Evolutionary conservation across 441 rosid genomes (phyloP).

Genomic region (Macaranga tanarius): DNA sequence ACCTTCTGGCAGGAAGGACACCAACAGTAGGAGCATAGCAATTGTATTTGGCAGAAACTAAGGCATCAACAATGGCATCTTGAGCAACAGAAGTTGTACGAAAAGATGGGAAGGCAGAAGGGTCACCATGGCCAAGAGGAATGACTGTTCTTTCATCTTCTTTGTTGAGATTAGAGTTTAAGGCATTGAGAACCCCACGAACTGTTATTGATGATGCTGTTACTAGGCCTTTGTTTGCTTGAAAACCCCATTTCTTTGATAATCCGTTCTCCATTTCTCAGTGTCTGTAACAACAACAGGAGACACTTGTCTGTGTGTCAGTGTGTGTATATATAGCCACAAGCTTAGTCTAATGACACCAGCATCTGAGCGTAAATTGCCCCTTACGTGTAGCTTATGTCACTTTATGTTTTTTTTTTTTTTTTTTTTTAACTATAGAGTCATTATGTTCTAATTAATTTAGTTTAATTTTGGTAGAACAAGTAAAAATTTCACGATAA

Average conservation of each 20-base stretch:
- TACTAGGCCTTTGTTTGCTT: slow-evolving; percentile 17
- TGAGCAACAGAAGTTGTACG: slow-evolving; percentile 49
- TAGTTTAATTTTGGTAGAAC: too few species aligned
- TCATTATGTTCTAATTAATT: too few species aligned
- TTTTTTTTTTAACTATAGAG: too few species aligned
- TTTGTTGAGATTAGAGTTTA: slow-evolving; percentile 28
- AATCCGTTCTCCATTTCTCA: slow-evolving; percentile 28
- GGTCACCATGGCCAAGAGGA: slow-evolving; percentile 74
- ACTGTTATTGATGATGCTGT: slow-evolving; percentile 25
- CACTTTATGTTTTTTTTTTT: too few species aligned
- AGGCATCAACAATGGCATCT: slow-evolving; percentile 52
- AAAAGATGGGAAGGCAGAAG: slow-evolving; percentile 61
- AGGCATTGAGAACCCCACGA: slow-evolving; percentile 28
- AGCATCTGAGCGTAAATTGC: too few species aligned
- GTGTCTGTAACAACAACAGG: too few species aligned
- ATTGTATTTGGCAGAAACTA: slow-evolving; percentile 54
- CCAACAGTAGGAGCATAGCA: slow-evolving; percentile 44
- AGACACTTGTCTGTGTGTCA: too few species aligned
- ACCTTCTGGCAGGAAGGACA: slow-evolving; percentile 59
- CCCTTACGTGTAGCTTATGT: too few species aligned
- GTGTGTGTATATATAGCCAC: too few species aligned
- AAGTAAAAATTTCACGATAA: too few species aligned
- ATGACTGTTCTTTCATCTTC: slow-evolving; percentile 32
- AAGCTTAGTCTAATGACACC: too few species aligned
- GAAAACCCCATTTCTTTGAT: slow-evolving; percentile 31